Conservation (phyloP, 441 rosid species). For the Populus trichocarpa region DNA sequence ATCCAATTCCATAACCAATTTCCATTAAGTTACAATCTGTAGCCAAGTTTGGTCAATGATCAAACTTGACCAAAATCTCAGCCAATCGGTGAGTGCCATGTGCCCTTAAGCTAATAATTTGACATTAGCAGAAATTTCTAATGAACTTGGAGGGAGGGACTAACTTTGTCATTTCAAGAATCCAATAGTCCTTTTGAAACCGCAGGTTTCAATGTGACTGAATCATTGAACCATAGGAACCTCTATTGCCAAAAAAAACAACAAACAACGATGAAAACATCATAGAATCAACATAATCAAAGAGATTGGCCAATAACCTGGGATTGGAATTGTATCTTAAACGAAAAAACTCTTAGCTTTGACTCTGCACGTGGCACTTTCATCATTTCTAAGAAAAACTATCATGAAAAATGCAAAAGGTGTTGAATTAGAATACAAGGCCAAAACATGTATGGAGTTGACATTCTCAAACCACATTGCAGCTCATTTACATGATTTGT, state of each 20-base stretch:
- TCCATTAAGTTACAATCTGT: background rate
- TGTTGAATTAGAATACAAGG: conserved; percentile 16
- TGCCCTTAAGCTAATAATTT: background rate
- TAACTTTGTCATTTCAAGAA: background rate
- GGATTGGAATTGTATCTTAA: conserved; percentile 70
- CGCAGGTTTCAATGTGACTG: background rate
- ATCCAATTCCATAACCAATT: background rate
- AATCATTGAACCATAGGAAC: background rate
- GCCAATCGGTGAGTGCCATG: background rate
- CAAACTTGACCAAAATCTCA: background rate
- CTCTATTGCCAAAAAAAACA: conserved; percentile 10
- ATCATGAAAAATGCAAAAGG: conserved; percentile 27
- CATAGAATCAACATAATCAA: conserved; percentile 13
- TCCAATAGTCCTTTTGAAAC: background rate
- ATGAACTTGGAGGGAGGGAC: background rate
- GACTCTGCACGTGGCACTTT: conserved; percentile 92
- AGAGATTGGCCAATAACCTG: conserved; percentile 58
- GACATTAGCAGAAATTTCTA: background rate
- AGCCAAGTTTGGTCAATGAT: background rate
- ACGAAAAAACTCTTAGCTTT: conserved; percentile 88
- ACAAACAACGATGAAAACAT: conserved; percentile 19
- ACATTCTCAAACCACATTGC: background rate
- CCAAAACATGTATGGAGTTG: background rate
- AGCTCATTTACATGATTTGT: background rate
- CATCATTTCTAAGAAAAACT: conserved; percentile 93